phyloP scores from a whole-genome alignment of 2,329 filamentous ascomycete species.

The Colletotrichum tabaci region DNA sequence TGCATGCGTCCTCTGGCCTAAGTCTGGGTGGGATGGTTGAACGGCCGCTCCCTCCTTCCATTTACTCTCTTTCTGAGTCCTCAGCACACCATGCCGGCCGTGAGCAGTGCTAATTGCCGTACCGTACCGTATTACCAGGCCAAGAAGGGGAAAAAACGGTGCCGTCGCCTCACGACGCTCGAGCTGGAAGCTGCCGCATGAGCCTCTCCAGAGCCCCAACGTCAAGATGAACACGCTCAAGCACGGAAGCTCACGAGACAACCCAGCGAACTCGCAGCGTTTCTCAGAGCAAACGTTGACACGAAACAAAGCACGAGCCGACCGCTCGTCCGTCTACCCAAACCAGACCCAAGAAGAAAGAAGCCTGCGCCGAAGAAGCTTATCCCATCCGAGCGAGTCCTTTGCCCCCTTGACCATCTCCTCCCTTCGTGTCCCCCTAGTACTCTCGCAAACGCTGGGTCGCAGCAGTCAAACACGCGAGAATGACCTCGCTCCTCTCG shows the following conservation, averaged over 20 bases:
- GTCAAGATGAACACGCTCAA: background rate
- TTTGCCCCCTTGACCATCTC: too few species aligned
- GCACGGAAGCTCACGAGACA: background rate
- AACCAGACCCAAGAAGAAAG: background rate
- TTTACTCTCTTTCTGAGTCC: background rate
- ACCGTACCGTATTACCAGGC: conserved; percentile 2
- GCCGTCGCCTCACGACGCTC: background rate
- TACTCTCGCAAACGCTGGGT: conserved; percentile 4
- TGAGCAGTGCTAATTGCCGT: background rate
- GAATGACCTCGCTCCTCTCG: background rate
- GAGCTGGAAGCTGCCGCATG: background rate
- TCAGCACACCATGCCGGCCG: too few species aligned
- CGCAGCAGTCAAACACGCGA: conserved; percentile 15
- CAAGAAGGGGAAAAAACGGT: background rate
- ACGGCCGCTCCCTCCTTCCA: background rate
- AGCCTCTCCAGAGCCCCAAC: background rate
- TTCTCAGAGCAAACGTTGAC: background rate
- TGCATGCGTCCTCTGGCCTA: background rate
- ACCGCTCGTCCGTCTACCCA: conserved; percentile 7
- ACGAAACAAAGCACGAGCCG: conserved; percentile 2
- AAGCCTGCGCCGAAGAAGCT: conserved; percentile 23
- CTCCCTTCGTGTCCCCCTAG: background rate
- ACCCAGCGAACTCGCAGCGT: background rate
- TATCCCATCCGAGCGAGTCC: conserved; percentile 2
- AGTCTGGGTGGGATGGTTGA: background rate